Evolutionary conservation across 257 asterid species (phyloP).

Genomic region (Solanum chiquidenum): DNA sequence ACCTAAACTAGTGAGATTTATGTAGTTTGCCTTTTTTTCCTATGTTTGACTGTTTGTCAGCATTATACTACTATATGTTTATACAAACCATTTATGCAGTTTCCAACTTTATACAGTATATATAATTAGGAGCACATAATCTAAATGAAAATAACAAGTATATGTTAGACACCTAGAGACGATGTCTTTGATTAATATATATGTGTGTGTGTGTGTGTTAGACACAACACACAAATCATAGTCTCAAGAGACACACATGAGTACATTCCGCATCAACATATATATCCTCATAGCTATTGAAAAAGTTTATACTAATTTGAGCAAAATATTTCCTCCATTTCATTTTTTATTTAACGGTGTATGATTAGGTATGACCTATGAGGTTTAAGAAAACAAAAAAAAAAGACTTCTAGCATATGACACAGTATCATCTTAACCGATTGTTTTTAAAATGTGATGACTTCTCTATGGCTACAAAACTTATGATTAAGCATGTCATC

Average conservation of each 20-base stretch:
- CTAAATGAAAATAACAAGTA: background rate
- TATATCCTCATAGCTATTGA: background rate
- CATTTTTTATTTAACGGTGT: no score
- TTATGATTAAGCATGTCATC: background rate
- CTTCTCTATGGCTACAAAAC: background rate
- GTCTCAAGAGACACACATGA: background rate
- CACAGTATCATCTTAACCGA: background rate
- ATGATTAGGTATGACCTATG: background rate
- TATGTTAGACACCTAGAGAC: background rate
- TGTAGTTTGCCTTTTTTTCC: no score
- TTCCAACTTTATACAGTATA: background rate
- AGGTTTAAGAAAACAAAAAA: background rate
- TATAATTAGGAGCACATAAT: background rate
- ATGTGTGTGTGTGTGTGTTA: no score
- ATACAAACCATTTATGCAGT: background rate
- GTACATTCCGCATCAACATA: background rate
- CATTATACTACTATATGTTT: background rate
- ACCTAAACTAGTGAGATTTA: no score
- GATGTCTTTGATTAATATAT: no score
- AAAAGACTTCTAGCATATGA: no score
- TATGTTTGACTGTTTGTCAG: background rate
- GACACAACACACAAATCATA: background rate
- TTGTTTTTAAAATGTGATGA: background rate
- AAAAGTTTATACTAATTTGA: background rate
- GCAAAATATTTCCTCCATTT: background rate